Evolutionary conservation across 2,329 filamentous ascomycete genomes (phyloP), one percentile per base, ranked within the genome.

Genomic region (Botrytis medusae): DNA sequence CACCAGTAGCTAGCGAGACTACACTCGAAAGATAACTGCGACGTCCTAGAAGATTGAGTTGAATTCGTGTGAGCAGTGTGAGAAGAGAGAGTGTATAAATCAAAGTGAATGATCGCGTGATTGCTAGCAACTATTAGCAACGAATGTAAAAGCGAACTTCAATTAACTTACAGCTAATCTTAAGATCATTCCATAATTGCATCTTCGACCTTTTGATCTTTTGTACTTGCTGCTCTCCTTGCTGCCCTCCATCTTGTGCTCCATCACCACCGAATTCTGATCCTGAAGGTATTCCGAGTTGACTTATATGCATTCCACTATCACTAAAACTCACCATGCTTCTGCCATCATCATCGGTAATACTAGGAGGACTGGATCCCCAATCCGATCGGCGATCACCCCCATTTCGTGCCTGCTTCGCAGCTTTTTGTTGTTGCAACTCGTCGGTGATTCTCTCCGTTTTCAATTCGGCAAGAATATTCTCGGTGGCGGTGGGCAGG

Each of bases 131-230:
- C 42, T 63, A 37, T 79, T 64, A 76, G 76, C 65, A 57, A 64
- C 69, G 22, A 42, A 60, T 16, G 18, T 32, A 40, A 44, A 22
- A 69, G n/a, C 40, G 71, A 79, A 73, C 78, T 75, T 75, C 68
- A 14, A 42, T 69, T 60, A 60, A 85, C 92, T 81, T 84, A 97
- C 94, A 95, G 84, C 92, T 94, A 78, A 98, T 97, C 80, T 97
- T 98, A 83, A 99, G 88, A 81, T 99, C 95, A 82, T 97, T 95
- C 96, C 96, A 99, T 62, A 99, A 86, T 84, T 98, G 95, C 68
- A 93, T 89, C 87, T 98, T 98, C 75, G 91, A 94, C 84, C 92
- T 95, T 77, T 85, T 86, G 40, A 84, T 77, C 82, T 90, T 93
- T 74, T 87, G 87, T 74, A 81, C 80, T 40, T 78, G 81, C 71